These are phyloP conservation scores for Flueggea neowawraea DNA, from an alignment of 441 rosid species.

Conservation along the genomic window DNA sequence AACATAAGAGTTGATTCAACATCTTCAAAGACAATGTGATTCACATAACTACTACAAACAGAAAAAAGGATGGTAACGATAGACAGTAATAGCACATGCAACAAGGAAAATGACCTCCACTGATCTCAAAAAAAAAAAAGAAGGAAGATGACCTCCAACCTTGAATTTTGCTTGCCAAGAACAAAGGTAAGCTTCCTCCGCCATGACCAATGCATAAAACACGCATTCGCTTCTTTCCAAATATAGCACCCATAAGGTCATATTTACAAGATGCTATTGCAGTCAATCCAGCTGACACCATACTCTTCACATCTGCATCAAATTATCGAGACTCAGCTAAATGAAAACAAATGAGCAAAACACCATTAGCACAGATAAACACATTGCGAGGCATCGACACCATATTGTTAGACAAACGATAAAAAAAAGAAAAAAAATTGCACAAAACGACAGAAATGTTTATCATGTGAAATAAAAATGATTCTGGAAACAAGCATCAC, in stretches of 20 bases:
- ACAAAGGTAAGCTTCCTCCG: slow-evolving; percentile 88
- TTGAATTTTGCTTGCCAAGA: slow-evolving; percentile 75
- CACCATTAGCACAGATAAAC: neutral
- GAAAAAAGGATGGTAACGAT: neutral
- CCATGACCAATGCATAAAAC: slow-evolving; percentile 91
- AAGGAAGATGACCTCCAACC: slow-evolving; percentile 36
- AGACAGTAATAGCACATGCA: slow-evolving; percentile 3
- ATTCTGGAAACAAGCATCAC: too few relatives aligned
- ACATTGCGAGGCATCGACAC: neutral
- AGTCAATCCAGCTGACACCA: slow-evolving; percentile 36
- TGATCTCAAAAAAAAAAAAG: too few relatives aligned
- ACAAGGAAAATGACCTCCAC: neutral
- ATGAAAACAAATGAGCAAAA: neutral
- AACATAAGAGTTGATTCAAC: neutral
- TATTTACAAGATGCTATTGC: slow-evolving; percentile 53
- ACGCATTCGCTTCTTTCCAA: slow-evolving; percentile 56
- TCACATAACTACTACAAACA: neutral
- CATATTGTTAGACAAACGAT: neutral
- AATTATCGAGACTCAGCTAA: neutral
- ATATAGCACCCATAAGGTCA: slow-evolving; percentile 48
- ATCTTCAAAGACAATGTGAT: neutral
- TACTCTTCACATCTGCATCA: slow-evolving; percentile 24
- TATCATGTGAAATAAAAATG: too few relatives aligned
- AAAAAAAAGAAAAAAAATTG: neutral
- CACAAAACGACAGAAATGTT: neutral